Percentiles rank a stretch among this genome's conserved stretches.
phyloP scores from a whole-genome alignment of 192 early-diverging fungal species.

The Linderina pennispora region DNA sequence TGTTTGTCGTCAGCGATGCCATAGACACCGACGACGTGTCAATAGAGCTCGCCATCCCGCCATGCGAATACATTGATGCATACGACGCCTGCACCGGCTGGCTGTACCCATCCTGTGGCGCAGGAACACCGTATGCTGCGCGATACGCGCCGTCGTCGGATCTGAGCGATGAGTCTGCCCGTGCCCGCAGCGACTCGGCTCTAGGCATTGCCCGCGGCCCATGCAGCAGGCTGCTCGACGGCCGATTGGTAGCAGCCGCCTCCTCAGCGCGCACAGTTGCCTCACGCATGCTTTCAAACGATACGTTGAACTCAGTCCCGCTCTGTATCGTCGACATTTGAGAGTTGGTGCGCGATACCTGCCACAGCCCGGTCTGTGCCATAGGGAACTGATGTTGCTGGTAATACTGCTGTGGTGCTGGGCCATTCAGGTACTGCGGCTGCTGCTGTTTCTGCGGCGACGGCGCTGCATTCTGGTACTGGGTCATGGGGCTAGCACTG shows the following conservation, averaged over 20 bases:
- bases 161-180: constrained; percentile 9
- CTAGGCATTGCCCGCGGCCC: constrained; percentile 44
- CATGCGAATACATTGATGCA: constrained; percentile 36
- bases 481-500: constrained; percentile 17
- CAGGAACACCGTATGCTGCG: constrained; percentile 7
- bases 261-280: constrained; percentile 27
- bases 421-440: constrained; percentile 3
- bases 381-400: constrained; percentile 4
- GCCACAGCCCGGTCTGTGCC: constrained; percentile 34
- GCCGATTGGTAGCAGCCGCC: constrained; percentile 9
- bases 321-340: not conserved
- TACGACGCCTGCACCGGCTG: constrained; percentile 12
- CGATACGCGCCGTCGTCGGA: constrained; percentile 17
- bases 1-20: constrained; percentile 7
- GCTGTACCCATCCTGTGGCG: constrained; percentile 8
- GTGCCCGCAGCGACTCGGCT: constrained; percentile 10
- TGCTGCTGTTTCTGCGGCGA: constrained; percentile 3
- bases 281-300: constrained; percentile 46
- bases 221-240: constrained; percentile 44
- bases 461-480: not conserved
- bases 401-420: not conserved
- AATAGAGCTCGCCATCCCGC: constrained; percentile 14
- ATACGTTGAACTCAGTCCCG: constrained; percentile 1
- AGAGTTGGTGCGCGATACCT: constrained; percentile 9
- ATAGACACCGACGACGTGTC: too few species aligned